Evolutionary conservation across 345 rosid species (phyloP), one percentile per base, ranked within the genome.

Genomic region (Eucalyptus cloeziana): DNA sequence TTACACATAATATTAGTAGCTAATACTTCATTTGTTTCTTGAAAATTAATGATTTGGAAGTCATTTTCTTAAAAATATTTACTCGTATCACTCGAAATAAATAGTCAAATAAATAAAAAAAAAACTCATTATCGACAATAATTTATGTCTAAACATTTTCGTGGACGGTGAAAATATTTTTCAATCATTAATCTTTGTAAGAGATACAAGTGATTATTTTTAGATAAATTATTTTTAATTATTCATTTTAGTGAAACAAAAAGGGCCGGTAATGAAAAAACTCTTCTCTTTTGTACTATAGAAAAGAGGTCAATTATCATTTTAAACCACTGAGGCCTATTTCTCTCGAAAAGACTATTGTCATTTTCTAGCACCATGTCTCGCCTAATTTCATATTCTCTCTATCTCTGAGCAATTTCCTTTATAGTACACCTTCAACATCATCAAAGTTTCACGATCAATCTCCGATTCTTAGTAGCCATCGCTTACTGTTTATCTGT

Each of bases 111-210:
- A 31, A 67, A 67, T 17, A 51, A 49, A n/a, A 15, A 49, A 31
- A 15, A 13, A 21, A 1, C 5, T 54, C 24, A 54, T 25, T 25
- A 58, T 58, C 2, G 2, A 58, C 1, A 25, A 58, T 58, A 58
- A 58, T 25, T 25, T 25, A 58, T 58, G 4, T 11, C 15, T 58
- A 58, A 25, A 58, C 7, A 58, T 58, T 25, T 58, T 5, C 2
- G 0, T 52, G 0, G 24, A 60, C 0, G 0, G 30, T 14, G 19
- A 14, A 64, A 64, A 13, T 64, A 11, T n/a, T 64, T 62, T n/a
- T 64, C 31, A 7, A 30, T 22, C 5, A 22, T 54, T 54, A 54
- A 54, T 22, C 22, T 54, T 54, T 54, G 5, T 54, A 54, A 54
- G 60, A 5, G 25, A 54, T 54, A 54, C 27, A 54, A 22, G 27